Base-by-base conservation (phyloP, 2,329 filamentous ascomycete species). In the Lecanicillium sp. region DNA sequence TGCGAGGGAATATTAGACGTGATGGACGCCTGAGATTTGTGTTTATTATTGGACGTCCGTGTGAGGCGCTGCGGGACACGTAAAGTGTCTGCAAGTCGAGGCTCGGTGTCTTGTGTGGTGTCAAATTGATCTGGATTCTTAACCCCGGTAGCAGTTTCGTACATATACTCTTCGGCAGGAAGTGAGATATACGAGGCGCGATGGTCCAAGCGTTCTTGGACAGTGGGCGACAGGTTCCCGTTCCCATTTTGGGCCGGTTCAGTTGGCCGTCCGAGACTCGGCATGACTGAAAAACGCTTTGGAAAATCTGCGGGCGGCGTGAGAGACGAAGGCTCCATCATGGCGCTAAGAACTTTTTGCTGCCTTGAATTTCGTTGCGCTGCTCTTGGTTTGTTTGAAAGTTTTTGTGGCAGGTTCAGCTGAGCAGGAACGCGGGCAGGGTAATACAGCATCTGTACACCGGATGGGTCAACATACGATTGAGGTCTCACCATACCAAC, bases 391-490 rank as follows among this genome's bases (percentile, higher is more conserved):
- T 79, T 73, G 51, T 81, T 85, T 1, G 89, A 94, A 36, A 96
- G 65, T 51, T 87, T 85, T 32, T 88, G 87, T 1, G 92, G 92
- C 11, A 98, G 66, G 51, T 95, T 96, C 41, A 98, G 72, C 80
- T 94, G 89, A 45, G 84, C 81, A 3, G 92, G 92, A 3, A 98
- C 92, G 1, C 87, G 89, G 3, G 92, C 92, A 12, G 92, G 92
- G 57, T 98, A 98, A 61, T 83, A 96, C 9, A 95, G 78, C 85
- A 96, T 95, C 49, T 80, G 70, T 48, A 90, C 78, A 4, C 78
- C 82, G 2, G 81, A 81, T 18, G 71, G 67, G 52, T 80, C 70
- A 51, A 76, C 62, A 55, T 79, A 81, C 1, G 78, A 78, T 44
- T 73, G 69, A 9, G 76, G 70, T 14, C 63, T 60, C 3, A 59